phyloP scores from a whole-genome alignment of 495 filamentous ascomycete genomes.

The Aspergillus sclerotioniger region DNA sequence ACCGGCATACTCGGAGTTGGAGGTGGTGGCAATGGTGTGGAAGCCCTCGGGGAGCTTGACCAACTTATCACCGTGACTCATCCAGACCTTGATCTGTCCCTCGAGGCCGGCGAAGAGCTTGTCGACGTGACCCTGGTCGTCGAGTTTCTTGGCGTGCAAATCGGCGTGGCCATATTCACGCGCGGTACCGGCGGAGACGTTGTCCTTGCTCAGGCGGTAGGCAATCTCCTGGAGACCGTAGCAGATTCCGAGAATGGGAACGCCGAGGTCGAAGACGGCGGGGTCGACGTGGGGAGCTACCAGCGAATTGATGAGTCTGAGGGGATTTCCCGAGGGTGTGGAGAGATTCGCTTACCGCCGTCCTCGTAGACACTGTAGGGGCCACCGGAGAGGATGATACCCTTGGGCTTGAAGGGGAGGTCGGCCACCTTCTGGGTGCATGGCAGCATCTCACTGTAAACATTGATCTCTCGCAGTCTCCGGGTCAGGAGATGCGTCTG shows the following conservation, averaged over 20 bases:
- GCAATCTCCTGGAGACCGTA: conserved; percentile 85
- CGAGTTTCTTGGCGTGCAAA: conserved; percentile 49
- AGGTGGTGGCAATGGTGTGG: conserved; percentile 66
- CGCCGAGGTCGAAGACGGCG: conserved; percentile 71
- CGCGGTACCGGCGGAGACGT: conserved; percentile 70
- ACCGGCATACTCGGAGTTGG: conserved; percentile 74
- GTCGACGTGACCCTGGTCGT: conserved; percentile 55
- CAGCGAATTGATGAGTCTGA: not conserved
- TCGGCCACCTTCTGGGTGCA: conserved; percentile 85
- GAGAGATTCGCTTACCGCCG: conserved; percentile 24
- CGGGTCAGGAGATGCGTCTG: conserved; percentile 60
- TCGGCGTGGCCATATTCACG: conserved; percentile 71
- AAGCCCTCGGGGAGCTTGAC: conserved; percentile 68
- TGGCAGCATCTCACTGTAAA: conserved; percentile 90
- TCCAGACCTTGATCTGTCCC: conserved; percentile 69
- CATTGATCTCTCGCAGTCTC: conserved; percentile 73
- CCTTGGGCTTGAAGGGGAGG: conserved; percentile 76
- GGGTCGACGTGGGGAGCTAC: conserved; percentile 73
- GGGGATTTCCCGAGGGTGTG: not conserved
- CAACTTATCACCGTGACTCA: conserved; percentile 88
- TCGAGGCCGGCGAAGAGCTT: conserved; percentile 69
- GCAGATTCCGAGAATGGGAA: conserved; percentile 76
- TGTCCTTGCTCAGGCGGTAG: conserved; percentile 62
- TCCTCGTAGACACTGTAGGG: conserved; percentile 73
- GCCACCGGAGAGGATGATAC: conserved; percentile 70